Evolutionary conservation across 306 rosid genomes (phyloP), one percentile per base, ranked within the genome.

Genomic region (Quercus aquifolioides): DNA sequence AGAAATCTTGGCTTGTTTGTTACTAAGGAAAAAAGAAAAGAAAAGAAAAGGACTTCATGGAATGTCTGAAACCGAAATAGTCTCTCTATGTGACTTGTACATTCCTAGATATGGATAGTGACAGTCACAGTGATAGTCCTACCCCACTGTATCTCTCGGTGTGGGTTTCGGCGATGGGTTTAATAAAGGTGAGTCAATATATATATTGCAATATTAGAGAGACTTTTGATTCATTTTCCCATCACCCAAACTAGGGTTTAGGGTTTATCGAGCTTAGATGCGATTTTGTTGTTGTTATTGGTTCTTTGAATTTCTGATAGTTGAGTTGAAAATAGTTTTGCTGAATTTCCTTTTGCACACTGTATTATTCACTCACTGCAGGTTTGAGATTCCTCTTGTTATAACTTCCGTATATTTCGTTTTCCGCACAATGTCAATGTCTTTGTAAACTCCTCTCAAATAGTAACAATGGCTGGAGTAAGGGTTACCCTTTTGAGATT

Each of bases 381-480:
- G 93, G 81, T 84, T 84, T 75, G 75, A 70, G 31, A 43, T 14
- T 57, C 30, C 46, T 69, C 70, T 76, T 54, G 20, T 64, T 2
- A 41, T 8, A 41, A 41, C 46, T 7, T 41, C 49, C 33, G 33
- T 49, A 30, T 33, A 49, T 60, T 8, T 38, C 11, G 15, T 11
- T 23, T 67, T 60, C 11, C 75, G 77, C 46, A 72, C 74, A 30
- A 79, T 80, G 78, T 1, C 74, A 38, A 79, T 80, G 76, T 1
- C 76, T 54, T 62, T 31, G 46, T 55, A 80, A 77, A 78, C 23
- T 71, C 41, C 72, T 67, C 51, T 71, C 46, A 30, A 74, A 46
- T 76, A 81, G 38, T 74, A 69, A 86, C 55, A 38, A 91, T 94
- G 98, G 90, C 89, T 20, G 73, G 84, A 73, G 46, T 46, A 33